Evolutionary conservation across 2,329 filamentous ascomycete species (phyloP).

Genomic region (Clonostachys chloroleuca): DNA sequence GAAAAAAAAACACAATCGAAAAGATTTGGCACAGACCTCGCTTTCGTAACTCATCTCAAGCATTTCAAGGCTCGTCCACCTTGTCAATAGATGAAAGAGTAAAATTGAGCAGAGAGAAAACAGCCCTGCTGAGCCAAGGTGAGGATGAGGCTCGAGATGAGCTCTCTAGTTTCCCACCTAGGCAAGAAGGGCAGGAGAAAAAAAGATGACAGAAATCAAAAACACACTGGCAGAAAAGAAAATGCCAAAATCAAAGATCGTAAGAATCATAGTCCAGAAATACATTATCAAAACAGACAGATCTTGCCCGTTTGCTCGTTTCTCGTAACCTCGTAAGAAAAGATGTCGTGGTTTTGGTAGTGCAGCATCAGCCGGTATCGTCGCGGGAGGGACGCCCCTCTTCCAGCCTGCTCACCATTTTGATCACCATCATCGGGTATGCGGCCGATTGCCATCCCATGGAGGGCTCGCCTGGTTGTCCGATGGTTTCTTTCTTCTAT

Average conservation of each 20-base stretch:
- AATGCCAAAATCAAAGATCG: constrained; percentile 4
- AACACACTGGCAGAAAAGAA: neutral
- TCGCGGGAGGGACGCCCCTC: constrained; percentile 21
- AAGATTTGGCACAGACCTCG: too few species aligned
- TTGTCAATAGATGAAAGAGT: too few species aligned
- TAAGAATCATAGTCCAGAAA: neutral
- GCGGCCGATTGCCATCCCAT: constrained; percentile 65
- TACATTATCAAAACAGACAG: constrained; percentile 24
- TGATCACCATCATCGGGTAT: constrained; percentile 40
- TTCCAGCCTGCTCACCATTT: constrained; percentile 15
- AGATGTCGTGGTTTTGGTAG: constrained; percentile 64
- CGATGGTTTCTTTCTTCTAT: constrained; percentile 37
- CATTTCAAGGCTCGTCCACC: too few species aligned
- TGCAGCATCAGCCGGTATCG: constrained; percentile 68
- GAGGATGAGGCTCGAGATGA: too few species aligned
- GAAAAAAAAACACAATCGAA: too few species aligned
- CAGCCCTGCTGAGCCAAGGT: too few species aligned
- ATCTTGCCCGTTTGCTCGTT: constrained; percentile 27
- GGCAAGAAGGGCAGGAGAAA: too few species aligned
- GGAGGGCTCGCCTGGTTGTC: constrained; percentile 41
- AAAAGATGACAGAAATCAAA: too few species aligned
- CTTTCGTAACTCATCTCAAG: too few species aligned
- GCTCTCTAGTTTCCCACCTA: too few species aligned
- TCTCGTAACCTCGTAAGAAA: constrained; percentile 63
- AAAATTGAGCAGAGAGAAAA: too few species aligned